These are phyloP conservation scores for Cordyceps farinosa DNA, from an alignment of 2,329 filamentous ascomycete genomes.

Conservation along the genomic window DNA sequence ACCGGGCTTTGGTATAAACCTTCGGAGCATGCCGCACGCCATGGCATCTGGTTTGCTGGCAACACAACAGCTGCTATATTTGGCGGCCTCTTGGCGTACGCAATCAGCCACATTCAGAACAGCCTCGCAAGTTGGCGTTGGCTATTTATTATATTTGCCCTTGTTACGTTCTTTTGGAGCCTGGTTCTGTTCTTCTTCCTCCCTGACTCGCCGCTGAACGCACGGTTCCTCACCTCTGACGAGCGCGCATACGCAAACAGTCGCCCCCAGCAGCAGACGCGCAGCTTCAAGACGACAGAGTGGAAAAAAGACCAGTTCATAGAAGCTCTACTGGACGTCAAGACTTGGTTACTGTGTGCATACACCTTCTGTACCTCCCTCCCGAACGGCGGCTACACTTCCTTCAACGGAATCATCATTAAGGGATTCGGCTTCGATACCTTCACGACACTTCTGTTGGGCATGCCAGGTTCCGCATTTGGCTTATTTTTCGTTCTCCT, in stretches of 20 bases:
- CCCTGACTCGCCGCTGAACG: slow-evolving; percentile 22
- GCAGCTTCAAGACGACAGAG: slow-evolving; percentile 41
- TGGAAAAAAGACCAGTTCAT: slow-evolving; percentile 43
- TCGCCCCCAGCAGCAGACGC: slow-evolving; percentile 12
- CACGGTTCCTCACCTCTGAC: slow-evolving; percentile 1
- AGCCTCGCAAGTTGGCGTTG: slow-evolving; percentile 14
- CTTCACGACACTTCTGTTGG: slow-evolving; percentile 52
- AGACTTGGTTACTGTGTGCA: slow-evolving; percentile 55
- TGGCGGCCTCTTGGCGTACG: slow-evolving; percentile 26
- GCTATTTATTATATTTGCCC: slow-evolving; percentile 6
- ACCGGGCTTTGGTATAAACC: slow-evolving; percentile 35
- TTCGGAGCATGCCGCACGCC: slow-evolving; percentile 27
- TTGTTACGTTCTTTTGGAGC: slow-evolving; percentile 10
- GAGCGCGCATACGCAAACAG: slow-evolving; percentile 7
- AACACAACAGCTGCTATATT: slow-evolving; percentile 26
- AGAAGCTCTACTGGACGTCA: slow-evolving; percentile 47
- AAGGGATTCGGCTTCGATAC: slow-evolving; percentile 54
- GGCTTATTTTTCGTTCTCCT: slow-evolving; percentile 8
- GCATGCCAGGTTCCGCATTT: slow-evolving; percentile 43
- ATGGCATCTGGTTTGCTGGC: slow-evolving; percentile 28
- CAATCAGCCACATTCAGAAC: slow-evolving; percentile 24
- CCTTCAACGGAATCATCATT: slow-evolving; percentile 59
- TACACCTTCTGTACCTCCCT: slow-evolving; percentile 57
- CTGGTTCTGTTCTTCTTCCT: slow-evolving; percentile 17
- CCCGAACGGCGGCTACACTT: slow-evolving; percentile 54